Evolutionary conservation across 257 asterid genomes (phyloP).

Genomic region (Gentiana dahurica): DNA sequence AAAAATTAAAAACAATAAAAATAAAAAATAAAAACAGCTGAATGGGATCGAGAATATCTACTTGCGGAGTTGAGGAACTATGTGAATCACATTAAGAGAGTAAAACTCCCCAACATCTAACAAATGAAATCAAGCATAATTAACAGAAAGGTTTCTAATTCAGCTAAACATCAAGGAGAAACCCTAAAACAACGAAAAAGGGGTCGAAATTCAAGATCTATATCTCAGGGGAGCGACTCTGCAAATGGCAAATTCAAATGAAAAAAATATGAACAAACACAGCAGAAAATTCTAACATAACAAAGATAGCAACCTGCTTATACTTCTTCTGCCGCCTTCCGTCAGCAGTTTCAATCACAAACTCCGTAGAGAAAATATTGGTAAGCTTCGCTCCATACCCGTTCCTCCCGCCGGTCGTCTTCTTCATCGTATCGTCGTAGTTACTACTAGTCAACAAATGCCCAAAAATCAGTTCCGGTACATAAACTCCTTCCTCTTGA

Average conservation of each 20-base stretch:
- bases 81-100: too few species aligned
- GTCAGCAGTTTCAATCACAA: constrained; percentile 88
- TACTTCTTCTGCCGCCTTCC: constrained; percentile 73
- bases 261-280: background rate
- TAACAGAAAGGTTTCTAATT: too few species aligned
- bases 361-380: constrained; percentile 81
- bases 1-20: too few species aligned
- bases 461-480: constrained; percentile 94
- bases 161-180: too few species aligned
- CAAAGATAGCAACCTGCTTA: constrained; percentile 55
- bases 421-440: constrained; percentile 80
- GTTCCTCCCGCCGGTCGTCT: constrained; percentile 94
- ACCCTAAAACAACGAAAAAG: too few species aligned
- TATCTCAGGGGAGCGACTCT: background rate
- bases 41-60: too few species aligned
- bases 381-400: constrained; percentile 97
- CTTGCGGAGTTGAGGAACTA: too few species aligned
- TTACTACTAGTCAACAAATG: constrained; percentile 96
- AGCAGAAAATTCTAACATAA: background rate
- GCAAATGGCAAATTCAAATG: background rate
- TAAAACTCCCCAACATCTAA: too few species aligned
- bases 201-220: too few species aligned
- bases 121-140: too few species aligned
- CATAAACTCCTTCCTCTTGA: constrained; percentile 93
- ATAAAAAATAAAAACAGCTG: too few species aligned